A percentile compares a stretch with the other conserved stretches of the same genome.
Evolutionary conservation across 1,284 basidiomycete species (phyloP).

Genomic region (Cutaneotrichosporon arboriforme): DNA sequence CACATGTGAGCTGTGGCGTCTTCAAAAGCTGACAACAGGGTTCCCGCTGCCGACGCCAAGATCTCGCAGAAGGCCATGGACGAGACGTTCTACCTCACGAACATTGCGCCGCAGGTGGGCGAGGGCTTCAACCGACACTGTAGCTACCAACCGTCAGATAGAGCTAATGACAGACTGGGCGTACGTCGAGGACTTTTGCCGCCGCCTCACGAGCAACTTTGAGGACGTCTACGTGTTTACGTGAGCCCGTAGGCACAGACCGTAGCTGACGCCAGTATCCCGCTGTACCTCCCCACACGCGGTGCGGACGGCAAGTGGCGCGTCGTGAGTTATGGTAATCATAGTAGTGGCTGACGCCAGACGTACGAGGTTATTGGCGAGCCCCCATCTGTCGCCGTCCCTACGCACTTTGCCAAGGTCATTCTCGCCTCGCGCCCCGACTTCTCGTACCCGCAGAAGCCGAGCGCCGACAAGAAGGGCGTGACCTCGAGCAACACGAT

Average conservation of each 20-base stretch:
- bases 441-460: constrained; percentile 64
- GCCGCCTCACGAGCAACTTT: constrained; percentile 76
- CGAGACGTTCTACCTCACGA: constrained; percentile 90
- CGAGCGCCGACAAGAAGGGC: constrained; percentile 21
- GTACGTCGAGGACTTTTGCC: constrained; percentile 92
- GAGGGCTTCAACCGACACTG: constrained; percentile 97
- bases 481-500: constrained; percentile 43
- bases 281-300: constrained; percentile 85
- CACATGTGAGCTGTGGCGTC: constrained; percentile 62
- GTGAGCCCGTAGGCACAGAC: constrained; percentile 21
- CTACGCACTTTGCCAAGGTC: constrained; percentile 98
- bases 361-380: constrained; percentile 89
- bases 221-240: constrained; percentile 97
- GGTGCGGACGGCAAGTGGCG: constrained; percentile 88
- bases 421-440: constrained; percentile 71
- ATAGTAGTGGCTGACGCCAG: constrained; percentile 49
- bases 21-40: constrained; percentile 54
- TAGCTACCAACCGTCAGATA: constrained; percentile 43
- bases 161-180: constrained; percentile 69
- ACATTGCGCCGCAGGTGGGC: constrained; percentile 97
- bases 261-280: constrained; percentile 52
- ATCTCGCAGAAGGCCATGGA: constrained; percentile 78
- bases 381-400: constrained; percentile 83
- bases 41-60: constrained; percentile 96
- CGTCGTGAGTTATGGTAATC: constrained; percentile 59